Percentiles rank a stretch among this genome's conserved stretches.
Conservation (phyloP, 148 eudicot species). For the Rheum nobile region DNA sequence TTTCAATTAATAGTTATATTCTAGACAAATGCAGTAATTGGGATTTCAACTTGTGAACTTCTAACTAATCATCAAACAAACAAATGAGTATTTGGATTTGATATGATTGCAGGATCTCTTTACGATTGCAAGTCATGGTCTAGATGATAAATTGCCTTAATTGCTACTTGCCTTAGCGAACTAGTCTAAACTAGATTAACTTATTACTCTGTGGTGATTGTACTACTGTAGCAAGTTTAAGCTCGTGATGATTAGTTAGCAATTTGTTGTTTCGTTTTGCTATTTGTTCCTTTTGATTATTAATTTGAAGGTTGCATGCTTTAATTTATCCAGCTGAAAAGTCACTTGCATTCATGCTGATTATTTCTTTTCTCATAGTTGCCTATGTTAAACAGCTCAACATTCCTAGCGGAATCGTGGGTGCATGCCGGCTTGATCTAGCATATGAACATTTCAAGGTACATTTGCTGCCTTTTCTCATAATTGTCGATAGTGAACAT, state of each 20-base stretch:
- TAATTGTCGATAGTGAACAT: not conserved
- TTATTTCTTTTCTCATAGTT: slow-evolving; percentile 36
- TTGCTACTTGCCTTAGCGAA: not conserved
- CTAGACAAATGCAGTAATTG: not conserved
- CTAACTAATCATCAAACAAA: not conserved
- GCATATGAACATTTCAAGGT: slow-evolving; percentile 96
- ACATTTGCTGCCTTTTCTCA: slow-evolving; percentile 6
- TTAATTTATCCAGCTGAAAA: not conserved
- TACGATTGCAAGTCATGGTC: not conserved
- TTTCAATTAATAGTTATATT: not conserved
- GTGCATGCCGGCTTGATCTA: slow-evolving; percentile 90
- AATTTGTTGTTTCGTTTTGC: not conserved
- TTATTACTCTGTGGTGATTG: not conserved
- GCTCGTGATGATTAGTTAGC: not conserved
- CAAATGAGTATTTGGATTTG: not conserved
- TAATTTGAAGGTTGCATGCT: not conserved
- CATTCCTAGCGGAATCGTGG: slow-evolving; percentile 91
- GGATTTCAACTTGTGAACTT: not conserved
- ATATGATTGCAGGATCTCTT: not conserved
- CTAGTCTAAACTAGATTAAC: not conserved
- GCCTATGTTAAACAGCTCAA: slow-evolving; percentile 75
- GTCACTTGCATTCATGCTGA: slow-evolving; percentile 1
- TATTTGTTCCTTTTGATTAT: not conserved
- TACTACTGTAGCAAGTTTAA: not conserved
- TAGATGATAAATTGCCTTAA: not conserved